phyloP scores from a whole-genome alignment of 371 early-diverging fungal species.

The Mortierella sp. region DNA sequence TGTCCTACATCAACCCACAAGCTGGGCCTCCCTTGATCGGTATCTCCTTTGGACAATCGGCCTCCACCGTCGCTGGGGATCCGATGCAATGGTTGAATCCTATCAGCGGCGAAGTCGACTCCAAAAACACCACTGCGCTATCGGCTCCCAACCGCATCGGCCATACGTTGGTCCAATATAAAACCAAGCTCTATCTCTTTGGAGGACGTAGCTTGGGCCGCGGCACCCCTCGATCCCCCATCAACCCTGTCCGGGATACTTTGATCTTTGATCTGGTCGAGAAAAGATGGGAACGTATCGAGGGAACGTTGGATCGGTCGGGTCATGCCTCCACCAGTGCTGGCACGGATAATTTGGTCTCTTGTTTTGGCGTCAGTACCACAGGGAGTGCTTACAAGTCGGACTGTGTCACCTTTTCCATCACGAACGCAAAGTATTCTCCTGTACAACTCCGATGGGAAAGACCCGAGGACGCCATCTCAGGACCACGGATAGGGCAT shows the following conservation, averaged over 20 bases:
- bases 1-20: neutral
- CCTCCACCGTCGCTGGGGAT: neutral
- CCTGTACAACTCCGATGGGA: slow-evolving; percentile 4
- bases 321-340: slow-evolving; percentile 37
- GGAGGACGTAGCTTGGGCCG: slow-evolving; percentile 18
- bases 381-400: neutral
- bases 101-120: slow-evolving; percentile 1
- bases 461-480: slow-evolving; percentile 8
- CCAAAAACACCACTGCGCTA: no score
- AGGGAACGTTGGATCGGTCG: slow-evolving; percentile 7
- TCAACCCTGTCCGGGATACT: slow-evolving; percentile 11
- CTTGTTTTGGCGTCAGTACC: slow-evolving; percentile 27
- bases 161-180: slow-evolving; percentile 26
- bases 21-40: slow-evolving; percentile 6
- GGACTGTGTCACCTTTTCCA: slow-evolving; percentile 23
- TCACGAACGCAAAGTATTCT: slow-evolving; percentile 11
- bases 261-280: slow-evolving; percentile 19
- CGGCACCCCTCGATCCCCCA: neutral
- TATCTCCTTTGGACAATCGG: slow-evolving; percentile 27
- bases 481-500: slow-evolving; percentile 11
- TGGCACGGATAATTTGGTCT: slow-evolving; percentile 15
- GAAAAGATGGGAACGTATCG: slow-evolving; percentile 14
- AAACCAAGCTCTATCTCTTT: slow-evolving; percentile 23
- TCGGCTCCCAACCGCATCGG: slow-evolving; percentile 3
- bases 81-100: slow-evolving; percentile 32